Evolutionary conservation across 2,329 filamentous ascomycete species (phyloP).

Genomic region (Colletotrichum lindemuthianum): DNA sequence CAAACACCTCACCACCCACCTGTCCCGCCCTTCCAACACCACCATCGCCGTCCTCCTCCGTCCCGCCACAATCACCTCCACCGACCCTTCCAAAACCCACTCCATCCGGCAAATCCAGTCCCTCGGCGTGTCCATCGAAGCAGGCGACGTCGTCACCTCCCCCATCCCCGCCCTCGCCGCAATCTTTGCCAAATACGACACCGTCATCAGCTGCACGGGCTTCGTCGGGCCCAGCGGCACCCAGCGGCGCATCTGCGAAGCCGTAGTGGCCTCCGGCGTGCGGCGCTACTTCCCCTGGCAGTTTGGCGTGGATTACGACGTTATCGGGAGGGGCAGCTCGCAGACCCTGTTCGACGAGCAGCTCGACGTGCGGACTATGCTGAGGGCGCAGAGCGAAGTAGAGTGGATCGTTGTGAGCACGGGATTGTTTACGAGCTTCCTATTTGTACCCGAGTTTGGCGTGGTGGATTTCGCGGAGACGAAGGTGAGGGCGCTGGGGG

Average conservation of each 20-base stretch:
- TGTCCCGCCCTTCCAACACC: constrained; percentile 45
- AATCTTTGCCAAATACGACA: constrained; percentile 58
- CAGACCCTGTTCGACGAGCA: constrained; percentile 77
- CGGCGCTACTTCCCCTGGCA: constrained; percentile 75
- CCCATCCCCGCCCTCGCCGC: constrained; percentile 49
- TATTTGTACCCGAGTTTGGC: constrained; percentile 72
- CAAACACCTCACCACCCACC: constrained; percentile 58
- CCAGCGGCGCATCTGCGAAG: constrained; percentile 66
- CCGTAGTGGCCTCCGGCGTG: constrained; percentile 61
- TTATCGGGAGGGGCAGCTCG: constrained; percentile 65
- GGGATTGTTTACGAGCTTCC: constrained; percentile 76
- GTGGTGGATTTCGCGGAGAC: constrained; percentile 61
- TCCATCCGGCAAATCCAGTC: constrained; percentile 46
- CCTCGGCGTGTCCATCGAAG: constrained; percentile 52
- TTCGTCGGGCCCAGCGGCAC: constrained; percentile 65
- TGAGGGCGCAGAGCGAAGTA: constrained; percentile 58
- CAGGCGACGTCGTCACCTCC: constrained; percentile 55
- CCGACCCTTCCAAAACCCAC: constrained; percentile 48
- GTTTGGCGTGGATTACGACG: constrained; percentile 78
- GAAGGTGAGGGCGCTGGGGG: constrained; percentile 64
- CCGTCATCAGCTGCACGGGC: constrained; percentile 70
- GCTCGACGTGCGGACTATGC: constrained; percentile 63
- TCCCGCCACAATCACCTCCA: constrained; percentile 53
- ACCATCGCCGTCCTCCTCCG: constrained; percentile 66
- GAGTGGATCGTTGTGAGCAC: constrained; percentile 75